Base-by-base conservation (phyloP, 805 yeast species). In the Saccharomycopsis capsularis region DNA sequence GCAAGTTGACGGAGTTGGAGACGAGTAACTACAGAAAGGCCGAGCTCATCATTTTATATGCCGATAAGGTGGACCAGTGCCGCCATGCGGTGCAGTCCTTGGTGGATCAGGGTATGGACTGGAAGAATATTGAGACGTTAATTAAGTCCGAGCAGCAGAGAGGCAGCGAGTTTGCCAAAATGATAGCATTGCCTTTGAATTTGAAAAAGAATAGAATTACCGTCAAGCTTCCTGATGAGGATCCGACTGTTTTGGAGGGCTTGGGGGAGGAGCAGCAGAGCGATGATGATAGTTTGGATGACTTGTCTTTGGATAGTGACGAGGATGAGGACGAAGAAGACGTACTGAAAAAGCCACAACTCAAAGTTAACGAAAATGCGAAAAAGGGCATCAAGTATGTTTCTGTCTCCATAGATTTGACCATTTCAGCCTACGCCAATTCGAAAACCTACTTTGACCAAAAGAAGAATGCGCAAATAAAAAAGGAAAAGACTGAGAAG, bases 51-150 rank as follows among this genome's bases (percentile, higher is more conserved):
- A 82, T 85, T 53, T 67, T 73, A 34, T 73, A 84, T 61, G 83
- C 91, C 3, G 79, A 79, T 24, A 56, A 77, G 23, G 88, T 90
- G 3, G 93, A 84, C 44, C 76, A 77, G 16, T 88, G 93, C 42
- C 82, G 77, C 51, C 63, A 61, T 5, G 81, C 85, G 2, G 85
- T 91, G 3, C 83, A 81, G 51, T 67, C 70, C 1, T 66, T 88
- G 47, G 54, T 89, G 3, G 81, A 82, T 48, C 93, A 86, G 60
- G 90, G 86, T 55, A 86, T 88, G 87, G 97, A 91, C 62, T 91
- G 99, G 99, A 76, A 77, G 39, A 83, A 87, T 52, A 90, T 90
- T 54, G 96, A 85, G 60, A 79, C 81, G 54, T 65, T 84, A 50
- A 81, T 91, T 45, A 67, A 74, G 42, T 71, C 79, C 44, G 95